phyloP scores from a whole-genome alignment of 768 basidiomycete species.

The Suillus paluster region DNA sequence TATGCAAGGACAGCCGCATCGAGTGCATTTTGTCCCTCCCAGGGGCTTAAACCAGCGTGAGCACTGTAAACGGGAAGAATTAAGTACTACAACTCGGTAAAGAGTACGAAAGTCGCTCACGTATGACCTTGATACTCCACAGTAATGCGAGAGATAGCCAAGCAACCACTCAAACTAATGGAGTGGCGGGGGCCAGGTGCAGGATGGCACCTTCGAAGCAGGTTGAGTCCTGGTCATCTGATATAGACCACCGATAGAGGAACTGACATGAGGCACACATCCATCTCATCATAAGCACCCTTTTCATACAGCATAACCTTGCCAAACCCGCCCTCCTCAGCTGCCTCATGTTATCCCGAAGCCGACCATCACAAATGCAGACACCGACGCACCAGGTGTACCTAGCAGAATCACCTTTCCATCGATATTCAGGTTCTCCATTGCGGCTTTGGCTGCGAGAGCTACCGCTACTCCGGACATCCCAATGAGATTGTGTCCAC shows the following conservation, averaged over 20 bases:
- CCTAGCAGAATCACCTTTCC: constrained; percentile 70
- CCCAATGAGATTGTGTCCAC: constrained; percentile 78
- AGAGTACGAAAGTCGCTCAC: constrained; percentile 37
- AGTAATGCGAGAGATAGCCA: constrained; percentile 57
- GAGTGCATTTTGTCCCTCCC: constrained; percentile 78
- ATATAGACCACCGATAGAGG: background rate
- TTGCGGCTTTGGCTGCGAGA: constrained; percentile 57
- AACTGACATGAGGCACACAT: constrained; percentile 66
- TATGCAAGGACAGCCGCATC: constrained; percentile 83
- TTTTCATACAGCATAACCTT: constrained; percentile 65
- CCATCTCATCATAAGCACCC: constrained; percentile 74
- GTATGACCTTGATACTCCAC: constrained; percentile 73
- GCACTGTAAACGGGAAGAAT: constrained; percentile 44
- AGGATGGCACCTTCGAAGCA: constrained; percentile 63
- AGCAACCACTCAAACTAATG: constrained; percentile 60
- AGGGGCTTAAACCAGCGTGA: constrained; percentile 73
- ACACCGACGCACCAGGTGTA: constrained; percentile 58
- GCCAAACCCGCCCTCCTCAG: constrained; percentile 75
- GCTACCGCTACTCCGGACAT: constrained; percentile 72
- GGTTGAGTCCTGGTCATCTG: background rate
- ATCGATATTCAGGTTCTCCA: constrained; percentile 60
- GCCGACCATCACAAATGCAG: background rate
- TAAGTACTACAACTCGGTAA: background rate
- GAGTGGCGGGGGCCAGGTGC: constrained; percentile 70
- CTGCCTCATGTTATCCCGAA: constrained; percentile 36